Conservation (phyloP, 148 eudicot species). For the Silene latifolia region DNA sequence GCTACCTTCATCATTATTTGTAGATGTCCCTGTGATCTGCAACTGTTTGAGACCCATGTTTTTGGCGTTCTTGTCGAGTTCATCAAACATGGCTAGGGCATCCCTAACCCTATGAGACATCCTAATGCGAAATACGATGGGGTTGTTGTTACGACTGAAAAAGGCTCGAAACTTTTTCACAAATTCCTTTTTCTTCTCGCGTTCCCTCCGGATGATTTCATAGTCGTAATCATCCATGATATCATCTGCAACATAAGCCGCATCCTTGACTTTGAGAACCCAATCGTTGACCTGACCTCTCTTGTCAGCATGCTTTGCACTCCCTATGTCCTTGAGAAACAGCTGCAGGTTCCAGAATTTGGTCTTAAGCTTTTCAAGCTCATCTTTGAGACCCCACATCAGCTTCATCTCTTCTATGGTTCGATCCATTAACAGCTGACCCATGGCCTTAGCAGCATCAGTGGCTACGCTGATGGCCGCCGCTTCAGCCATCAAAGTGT, state of each 20-base stretch:
- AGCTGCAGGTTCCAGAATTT: background rate
- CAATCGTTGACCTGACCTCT: background rate
- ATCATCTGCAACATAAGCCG: constrained; percentile 6
- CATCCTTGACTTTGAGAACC: constrained; percentile 2
- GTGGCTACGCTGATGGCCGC: background rate
- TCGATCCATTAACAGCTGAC: background rate
- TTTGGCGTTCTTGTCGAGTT: too few relatives aligned
- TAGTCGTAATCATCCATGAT: constrained; percentile 14
- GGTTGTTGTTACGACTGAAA: background rate
- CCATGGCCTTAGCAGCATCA: background rate
- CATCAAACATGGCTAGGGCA: background rate
- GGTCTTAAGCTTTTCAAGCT: background rate
- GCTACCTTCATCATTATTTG: too few relatives aligned
- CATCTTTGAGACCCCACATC: background rate
- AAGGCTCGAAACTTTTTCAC: background rate
- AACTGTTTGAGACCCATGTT: too few relatives aligned
- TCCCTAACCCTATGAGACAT: background rate
- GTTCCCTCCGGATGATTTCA: background rate
- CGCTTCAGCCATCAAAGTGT: background rate
- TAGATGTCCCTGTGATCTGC: too few relatives aligned
- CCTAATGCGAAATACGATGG: background rate
- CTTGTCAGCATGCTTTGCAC: background rate
- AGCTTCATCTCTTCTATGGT: background rate
- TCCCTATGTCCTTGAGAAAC: constrained; percentile 1
- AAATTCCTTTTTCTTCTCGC: background rate